Base-by-base conservation (phyloP, 345 rosid species). In the Gossypium bickii region DNA sequence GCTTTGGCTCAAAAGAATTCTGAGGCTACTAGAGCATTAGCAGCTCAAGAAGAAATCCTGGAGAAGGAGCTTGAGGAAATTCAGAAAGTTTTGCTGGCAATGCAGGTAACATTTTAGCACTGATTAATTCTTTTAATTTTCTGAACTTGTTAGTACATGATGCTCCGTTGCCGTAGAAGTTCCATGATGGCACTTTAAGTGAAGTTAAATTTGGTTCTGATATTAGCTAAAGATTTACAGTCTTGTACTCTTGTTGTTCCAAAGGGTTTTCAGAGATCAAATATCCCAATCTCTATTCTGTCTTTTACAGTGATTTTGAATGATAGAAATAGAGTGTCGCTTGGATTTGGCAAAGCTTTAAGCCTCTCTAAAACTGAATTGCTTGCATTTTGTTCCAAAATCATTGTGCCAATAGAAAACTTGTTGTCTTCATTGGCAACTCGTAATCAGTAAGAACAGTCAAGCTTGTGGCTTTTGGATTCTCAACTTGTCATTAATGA, bases 1-100 rank as follows among this genome's bases (percentile, higher is more conserved):
- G 89, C 96, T 79, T 88, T 95, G 91, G 93, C 97, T 78, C 93
- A 93, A 71, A 95, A 88, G 86, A 95, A 89, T 78, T 90, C 99
- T 12, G 99, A 93, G 74, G 98, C 92, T 7, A 91, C 97, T n/a
- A 87, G 89, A 72, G 91, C 88, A 53, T 76, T 93, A 84, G 96
- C 91, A 69, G 82, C 76, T 77, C 98, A 93, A 77, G 92, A 87
- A 84, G 93, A 86, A 76, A 86, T 87, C 76, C 86, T 95, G 53
- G 98, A 95, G 74, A 91, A 88, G 85, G 99, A 95, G 86, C 89
- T 95, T 69, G 89, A 88, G 61, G 99, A 91, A 86, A 87, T 88
- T 83, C 99, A 93, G 70, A 93, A 91, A 81, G 94, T 95, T 43
- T 78, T 95, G 81, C 83, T 95, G 76, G 98, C 97, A 82, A 93